Base-by-base conservation (phyloP, 805 yeast species). In the Wickerhamiella vanderwaltii region DNA sequence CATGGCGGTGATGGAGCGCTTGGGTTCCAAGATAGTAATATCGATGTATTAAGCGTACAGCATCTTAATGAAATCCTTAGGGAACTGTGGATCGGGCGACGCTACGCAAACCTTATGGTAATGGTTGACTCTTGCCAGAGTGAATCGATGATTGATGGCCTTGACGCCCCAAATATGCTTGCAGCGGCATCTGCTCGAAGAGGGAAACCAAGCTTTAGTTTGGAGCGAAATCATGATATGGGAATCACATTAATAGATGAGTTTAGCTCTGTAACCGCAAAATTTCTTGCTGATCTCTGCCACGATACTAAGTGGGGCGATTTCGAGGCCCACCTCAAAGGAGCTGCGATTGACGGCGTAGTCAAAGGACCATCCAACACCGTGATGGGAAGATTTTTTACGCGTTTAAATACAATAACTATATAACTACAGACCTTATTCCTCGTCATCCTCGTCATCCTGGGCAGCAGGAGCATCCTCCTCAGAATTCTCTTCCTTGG, bases 91-190 rank as follows among this genome's bases (percentile, higher is more conserved):
- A 6, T 15, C 12, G n/a, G 25, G 2, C 11, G 29, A 4, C 33
- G 34, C 9, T 40, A 33, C 39, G 29, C 28, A 17, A 9, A 22
- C 13, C 13, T 29, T 6, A 6, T 40, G 22, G 15, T 40, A 15
- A 28, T 40, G 23, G 39, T 34, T 23, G 43, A 40, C 16, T 40
- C 43, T 12, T 40, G 43, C 35, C 43, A 40, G 20, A 18, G 36
- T 17, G 34, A 17, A 18, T 28, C 43, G 9, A 28, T 40, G 34
- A 28, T 29, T 13, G 32, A 24, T 9, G 23, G 32, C 9, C 13
- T 40, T 12, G 19, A 15, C n/a, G 38, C 43, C 7, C 43, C 43
- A 4, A 28, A 34, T n/a, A 29, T 29, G 1, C n/a, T 13, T 11
- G 35, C 23, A 2, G 18, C 30, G 5, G 41, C 35, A 3, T 16